Evolutionary conservation across 1,139 yeast genomes (phyloP), one percentile per base, ranked within the genome.

Genomic region (Geotrichum cucujoidarum): DNA sequence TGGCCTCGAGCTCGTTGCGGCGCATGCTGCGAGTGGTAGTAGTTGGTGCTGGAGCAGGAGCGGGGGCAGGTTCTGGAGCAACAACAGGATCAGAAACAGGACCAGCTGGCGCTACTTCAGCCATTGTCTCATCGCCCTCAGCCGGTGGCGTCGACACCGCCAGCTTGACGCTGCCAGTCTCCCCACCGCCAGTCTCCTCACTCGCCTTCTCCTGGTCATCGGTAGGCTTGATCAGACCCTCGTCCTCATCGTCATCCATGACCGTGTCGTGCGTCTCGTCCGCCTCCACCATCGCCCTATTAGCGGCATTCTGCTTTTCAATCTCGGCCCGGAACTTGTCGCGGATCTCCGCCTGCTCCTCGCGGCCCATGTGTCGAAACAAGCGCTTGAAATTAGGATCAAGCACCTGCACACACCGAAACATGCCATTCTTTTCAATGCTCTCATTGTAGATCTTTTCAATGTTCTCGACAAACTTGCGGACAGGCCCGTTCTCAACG

Each of bases 321-420:
- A 41, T 17, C 11, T 42, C 34, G 13, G 38, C 34, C 18, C 45
- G 42, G 40, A 47, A 43, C 34, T 43, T 40, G 14, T 10, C 20
- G 6, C 49, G 47, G 18, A 48, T 47, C 16, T 47, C 47, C 14
- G 44, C 32, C 27, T 50, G 50, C n/a, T 37, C 45, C 11, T 47
- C 47, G 6, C 47, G 35, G 22, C 34, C 34, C 50, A 50, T 47
- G 25, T 50, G 53, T 22, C 53, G 40, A 25, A 47, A 50, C 10
- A 50, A 32, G 5, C 53, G 40, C 40, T 50, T 50, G 30, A 50
- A 50, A 37, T 50, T 50, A n/a, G 53, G 53, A 29, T 50, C 53
- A 34, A 50, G 21, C 8, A 42, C 50, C 31, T 46, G 48, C 24
- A 47, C 49, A 29, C 53, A 42, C 31, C 36, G 33, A 31, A 39